phyloP scores from a whole-genome alignment of 352 stramenopile genomes.

The Aphanomyces euteiches region DNA sequence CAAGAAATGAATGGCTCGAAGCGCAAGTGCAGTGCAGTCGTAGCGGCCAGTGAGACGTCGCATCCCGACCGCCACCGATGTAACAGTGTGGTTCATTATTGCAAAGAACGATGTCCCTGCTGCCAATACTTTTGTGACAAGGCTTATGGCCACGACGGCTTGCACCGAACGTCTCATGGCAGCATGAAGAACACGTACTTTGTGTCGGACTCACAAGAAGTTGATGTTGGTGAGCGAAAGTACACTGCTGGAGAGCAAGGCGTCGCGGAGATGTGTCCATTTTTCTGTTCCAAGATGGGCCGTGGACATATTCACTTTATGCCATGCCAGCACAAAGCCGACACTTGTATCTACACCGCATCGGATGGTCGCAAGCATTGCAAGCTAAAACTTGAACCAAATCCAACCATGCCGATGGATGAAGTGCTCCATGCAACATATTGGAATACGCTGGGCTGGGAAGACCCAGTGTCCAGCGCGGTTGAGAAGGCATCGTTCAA shows the following conservation, averaged over 20 bases:
- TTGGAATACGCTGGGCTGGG: slow-evolving; percentile 70
- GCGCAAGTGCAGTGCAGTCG: slow-evolving; percentile 51
- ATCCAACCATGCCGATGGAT: slow-evolving; percentile 52
- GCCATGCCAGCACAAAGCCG: slow-evolving; percentile 42
- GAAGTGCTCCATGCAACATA: slow-evolving; percentile 73
- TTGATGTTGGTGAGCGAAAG: slow-evolving; percentile 70
- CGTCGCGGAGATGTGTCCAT: slow-evolving; percentile 74
- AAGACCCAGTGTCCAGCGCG: slow-evolving; percentile 58
- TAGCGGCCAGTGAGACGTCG: slow-evolving; percentile 41
- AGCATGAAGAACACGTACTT: slow-evolving; percentile 83
- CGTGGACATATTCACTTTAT: slow-evolving; percentile 73
- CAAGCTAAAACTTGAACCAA: slow-evolving; percentile 47
- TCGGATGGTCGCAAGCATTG: slow-evolving; percentile 50
- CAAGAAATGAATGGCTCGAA: slow-evolving; percentile 77
- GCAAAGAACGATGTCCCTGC: slow-evolving; percentile 58
- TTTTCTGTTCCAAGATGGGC: slow-evolving; percentile 79
- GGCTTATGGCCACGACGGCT: slow-evolving; percentile 45
- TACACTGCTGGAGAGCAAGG: slow-evolving; percentile 61
- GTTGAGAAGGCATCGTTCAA: slow-evolving; percentile 58
- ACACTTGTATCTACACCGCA: slow-evolving; percentile 46
- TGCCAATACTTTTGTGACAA: slow-evolving; percentile 79
- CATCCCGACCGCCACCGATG: slow-evolving; percentile 55
- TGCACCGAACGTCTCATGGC: slow-evolving; percentile 63
- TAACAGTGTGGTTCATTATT: slow-evolving; percentile 52
- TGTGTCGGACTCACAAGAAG: slow-evolving; percentile 47